Evolutionary conservation across 2,329 filamentous ascomycete genomes (phyloP), one percentile per base, ranked within the genome.

Genomic region (Beauveria sp.): DNA sequence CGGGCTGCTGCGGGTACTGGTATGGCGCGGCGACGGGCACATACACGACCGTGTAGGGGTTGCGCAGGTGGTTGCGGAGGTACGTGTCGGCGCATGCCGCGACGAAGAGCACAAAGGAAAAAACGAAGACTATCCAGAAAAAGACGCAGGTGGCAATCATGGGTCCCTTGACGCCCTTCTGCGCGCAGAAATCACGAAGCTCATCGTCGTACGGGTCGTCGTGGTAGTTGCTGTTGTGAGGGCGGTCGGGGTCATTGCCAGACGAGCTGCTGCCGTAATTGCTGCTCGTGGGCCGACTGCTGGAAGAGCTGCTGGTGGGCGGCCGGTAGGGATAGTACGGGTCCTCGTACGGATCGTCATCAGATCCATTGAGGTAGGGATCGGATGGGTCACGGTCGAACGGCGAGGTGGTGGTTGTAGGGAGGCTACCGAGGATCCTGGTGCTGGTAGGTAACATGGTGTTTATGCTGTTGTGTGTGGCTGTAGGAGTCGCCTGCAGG

Each of bases 61-160:
- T 55, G 37, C 47, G 52, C 34, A 44, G 34, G 47, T 40, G 30
- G 58, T 64, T 64, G 50, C 58, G 63, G 9, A 64, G 57, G 40
- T 63, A 61, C n/a, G 55, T 51, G n/a, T 63, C 64, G 8, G 57
- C 46, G 30, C 57, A 60, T 3, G 26, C 57, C 4, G 26, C 57
- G 24, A 60, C 57, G 34, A 60, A 60, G 8, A 51, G 50, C 24
- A 54, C 50, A 40, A 60, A 51, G 2, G 57, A 14, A 43, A 60
- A 44, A 20, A 60, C 20, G 12, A 60, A 53, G 41, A 60, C 57
- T 22, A 60, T 46, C 57, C 57, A 60, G 5, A 54, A 16, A 18
- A 54, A 54, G 28, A 60, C 57, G 50, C 50, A 54, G 20, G 50
- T 54, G 43, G 50, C 50, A 16, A 60, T 44, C 41, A 54, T 60